Percentiles rank a stretch among this genome's conserved stretches.
Conservation (phyloP, 495 filamentous ascomycete species). For the Sabuloglossum arenarium region DNA sequence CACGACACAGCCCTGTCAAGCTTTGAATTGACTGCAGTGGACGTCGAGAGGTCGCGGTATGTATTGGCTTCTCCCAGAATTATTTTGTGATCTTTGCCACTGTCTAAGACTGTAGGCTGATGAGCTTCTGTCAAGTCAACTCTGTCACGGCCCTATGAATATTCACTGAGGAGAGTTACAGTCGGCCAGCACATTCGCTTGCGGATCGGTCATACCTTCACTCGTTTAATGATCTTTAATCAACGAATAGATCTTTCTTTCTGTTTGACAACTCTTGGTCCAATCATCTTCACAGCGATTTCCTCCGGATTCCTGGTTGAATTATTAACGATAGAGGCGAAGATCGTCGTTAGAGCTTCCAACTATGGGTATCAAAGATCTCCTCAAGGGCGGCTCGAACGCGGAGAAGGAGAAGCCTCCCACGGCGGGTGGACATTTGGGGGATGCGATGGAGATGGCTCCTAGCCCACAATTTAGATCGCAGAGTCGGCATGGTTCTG, state of each 20-base stretch:
- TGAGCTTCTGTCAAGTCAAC: background rate
- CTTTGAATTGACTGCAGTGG: background rate
- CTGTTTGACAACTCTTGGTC: background rate
- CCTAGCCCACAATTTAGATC: conserved; percentile 18
- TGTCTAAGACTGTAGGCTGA: background rate
- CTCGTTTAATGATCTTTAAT: background rate
- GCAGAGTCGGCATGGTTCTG: conserved; percentile 25
- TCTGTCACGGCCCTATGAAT: background rate
- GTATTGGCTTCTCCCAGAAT: background rate
- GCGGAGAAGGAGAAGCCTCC: conserved; percentile 13
- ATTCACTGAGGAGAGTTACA: background rate
- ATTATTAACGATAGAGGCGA: background rate
- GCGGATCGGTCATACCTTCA: background rate
- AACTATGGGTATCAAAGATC: conserved; percentile 36
- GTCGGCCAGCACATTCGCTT: background rate
- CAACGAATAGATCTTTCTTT: background rate
- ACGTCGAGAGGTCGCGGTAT: background rate
- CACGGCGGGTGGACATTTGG: background rate
- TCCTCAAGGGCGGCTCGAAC: conserved; percentile 28
- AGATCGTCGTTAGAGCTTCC: background rate
- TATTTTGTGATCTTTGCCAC: background rate
- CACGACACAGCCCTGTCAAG: background rate
- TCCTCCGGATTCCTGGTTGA: background rate
- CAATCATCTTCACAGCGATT: background rate
- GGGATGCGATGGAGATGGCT: conserved; percentile 1